Percentiles rank a stretch among this genome's conserved stretches.
Evolutionary conservation across 108 stramenopile species (phyloP).

Genomic region (Schizochytrium sp.): DNA sequence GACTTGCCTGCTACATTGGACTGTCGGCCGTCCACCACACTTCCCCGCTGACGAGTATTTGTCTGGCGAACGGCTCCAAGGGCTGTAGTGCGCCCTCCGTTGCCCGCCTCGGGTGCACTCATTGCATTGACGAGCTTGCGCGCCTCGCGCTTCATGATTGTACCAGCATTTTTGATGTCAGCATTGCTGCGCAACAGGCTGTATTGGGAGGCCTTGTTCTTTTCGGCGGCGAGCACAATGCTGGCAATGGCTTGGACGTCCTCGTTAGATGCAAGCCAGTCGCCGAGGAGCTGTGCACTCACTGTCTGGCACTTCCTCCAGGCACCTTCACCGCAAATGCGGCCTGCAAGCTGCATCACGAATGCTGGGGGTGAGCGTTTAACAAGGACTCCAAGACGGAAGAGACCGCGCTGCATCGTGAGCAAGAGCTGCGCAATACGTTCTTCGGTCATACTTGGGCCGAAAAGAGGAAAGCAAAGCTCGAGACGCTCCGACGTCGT

Average conservation of each 20-base stretch:
- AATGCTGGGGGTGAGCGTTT: not conserved
- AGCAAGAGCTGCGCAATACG: not conserved
- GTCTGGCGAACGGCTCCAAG: too few species aligned
- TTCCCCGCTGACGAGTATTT: too few species aligned
- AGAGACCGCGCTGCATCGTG: not conserved
- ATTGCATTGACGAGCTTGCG: not conserved
- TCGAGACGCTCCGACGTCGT: not conserved
- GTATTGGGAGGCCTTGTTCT: not conserved
- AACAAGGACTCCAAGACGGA: not conserved
- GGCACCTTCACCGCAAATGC: slow-evolving; percentile 9
- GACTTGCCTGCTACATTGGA: too few species aligned
- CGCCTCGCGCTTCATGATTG: not conserved
- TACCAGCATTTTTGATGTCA: not conserved
- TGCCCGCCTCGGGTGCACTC: not conserved
- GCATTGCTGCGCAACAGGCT: not conserved
- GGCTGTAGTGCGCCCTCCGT: not conserved
- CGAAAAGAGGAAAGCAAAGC: not conserved
- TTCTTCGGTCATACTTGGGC: not conserved
- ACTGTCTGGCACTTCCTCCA: slow-evolving; percentile 2
- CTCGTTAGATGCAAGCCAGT: not conserved
- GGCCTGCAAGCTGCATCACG: not conserved
- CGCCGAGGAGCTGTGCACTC: not conserved
- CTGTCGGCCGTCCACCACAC: too few species aligned
- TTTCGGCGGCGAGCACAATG: not conserved
- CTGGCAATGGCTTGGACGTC: not conserved